These are phyloP conservation scores for Xylariaceae sp. DNA, from an alignment of 2,329 filamentous ascomycete species.

Conservation along the genomic window DNA sequence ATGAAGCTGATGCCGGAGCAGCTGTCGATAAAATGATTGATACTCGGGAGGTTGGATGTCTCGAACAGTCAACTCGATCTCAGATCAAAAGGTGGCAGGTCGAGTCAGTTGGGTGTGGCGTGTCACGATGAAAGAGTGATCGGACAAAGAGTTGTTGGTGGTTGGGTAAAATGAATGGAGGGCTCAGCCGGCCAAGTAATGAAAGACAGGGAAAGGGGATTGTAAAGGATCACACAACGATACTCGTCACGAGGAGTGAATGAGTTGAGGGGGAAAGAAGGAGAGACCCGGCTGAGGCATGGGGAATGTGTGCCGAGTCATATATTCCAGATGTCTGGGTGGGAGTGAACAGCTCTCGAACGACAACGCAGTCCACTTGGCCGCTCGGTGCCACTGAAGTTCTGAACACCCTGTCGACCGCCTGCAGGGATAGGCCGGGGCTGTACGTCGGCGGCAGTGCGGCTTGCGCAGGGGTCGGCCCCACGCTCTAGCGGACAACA, in stretches of 20 bases:
- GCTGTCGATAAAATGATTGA: constrained; percentile 15
- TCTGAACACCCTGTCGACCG: neutral
- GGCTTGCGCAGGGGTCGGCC: constrained; percentile 1
- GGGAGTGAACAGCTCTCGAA: constrained; percentile 3
- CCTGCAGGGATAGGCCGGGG: neutral
- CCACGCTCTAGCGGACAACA: neutral
- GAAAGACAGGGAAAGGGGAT: constrained; percentile 24
- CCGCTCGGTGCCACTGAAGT: neutral
- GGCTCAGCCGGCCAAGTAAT: constrained; percentile 29
- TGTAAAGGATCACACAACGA: constrained; percentile 16
- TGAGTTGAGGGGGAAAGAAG: constrained; percentile 11
- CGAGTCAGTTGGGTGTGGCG: constrained; percentile 16
- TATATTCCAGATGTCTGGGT: neutral
- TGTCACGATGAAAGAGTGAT: constrained; percentile 27
- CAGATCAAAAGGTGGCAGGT: constrained; percentile 6
- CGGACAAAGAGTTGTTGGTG: constrained; percentile 27
- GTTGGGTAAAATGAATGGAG: constrained; percentile 23
- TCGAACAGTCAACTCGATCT: constrained; percentile 4
- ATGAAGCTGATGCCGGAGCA: constrained; percentile 19
- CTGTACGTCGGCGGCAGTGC: neutral
- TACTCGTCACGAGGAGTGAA: constrained; percentile 15
- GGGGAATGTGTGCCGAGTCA: constrained; percentile 2
- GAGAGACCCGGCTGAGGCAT: neutral
- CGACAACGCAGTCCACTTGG: constrained; percentile 8
- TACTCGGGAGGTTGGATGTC: constrained; percentile 10